These are phyloP conservation scores for Arabidopsis suecica DNA, from an alignment of 345 rosid species.

Conservation along the genomic window DNA sequence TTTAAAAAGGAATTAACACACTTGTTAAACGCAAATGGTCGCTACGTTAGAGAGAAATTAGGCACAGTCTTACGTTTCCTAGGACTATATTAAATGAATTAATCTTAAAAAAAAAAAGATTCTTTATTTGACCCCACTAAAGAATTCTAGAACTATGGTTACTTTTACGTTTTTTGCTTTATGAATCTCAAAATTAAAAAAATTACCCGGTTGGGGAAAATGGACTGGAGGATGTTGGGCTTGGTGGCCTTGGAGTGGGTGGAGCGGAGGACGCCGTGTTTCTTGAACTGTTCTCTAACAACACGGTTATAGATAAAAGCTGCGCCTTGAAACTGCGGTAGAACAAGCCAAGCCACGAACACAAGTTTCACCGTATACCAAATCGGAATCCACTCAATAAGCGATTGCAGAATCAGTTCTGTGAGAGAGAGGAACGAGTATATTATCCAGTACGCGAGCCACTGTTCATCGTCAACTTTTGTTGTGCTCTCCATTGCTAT, in stretches of 20 bases:
- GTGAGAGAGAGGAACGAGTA: constrained; percentile 77
- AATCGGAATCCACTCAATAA: constrained; percentile 80
- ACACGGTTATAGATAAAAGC: constrained; percentile 71
- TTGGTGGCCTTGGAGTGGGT: constrained; percentile 21
- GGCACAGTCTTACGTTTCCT: constrained; percentile 2
- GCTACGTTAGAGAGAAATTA: constrained; percentile 2
- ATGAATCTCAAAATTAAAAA: too few relatives aligned
- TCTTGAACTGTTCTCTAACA: constrained; percentile 64
- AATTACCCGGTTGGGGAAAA: constrained; percentile 33
- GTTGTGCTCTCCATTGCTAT: constrained; percentile 75
- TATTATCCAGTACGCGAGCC: constrained; percentile 94
- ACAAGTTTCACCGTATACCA: constrained; percentile 75
- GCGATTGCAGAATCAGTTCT: constrained; percentile 71
- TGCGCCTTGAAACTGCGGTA: constrained; percentile 76
- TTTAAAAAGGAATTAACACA: not conserved
- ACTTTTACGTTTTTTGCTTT: not conserved
- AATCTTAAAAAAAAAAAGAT: not conserved
- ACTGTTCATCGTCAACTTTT: constrained; percentile 78
- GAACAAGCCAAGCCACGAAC: constrained; percentile 70
- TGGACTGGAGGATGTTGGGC: constrained; percentile 27
- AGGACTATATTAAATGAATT: not conserved
- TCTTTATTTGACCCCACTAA: constrained; percentile 1
- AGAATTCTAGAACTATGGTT: not conserved
- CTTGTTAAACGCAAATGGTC: not conserved
- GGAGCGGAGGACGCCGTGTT: constrained; percentile 34